phyloP scores from a whole-genome alignment of 768 basidiomycete species.

The Russula dissimulans region DNA sequence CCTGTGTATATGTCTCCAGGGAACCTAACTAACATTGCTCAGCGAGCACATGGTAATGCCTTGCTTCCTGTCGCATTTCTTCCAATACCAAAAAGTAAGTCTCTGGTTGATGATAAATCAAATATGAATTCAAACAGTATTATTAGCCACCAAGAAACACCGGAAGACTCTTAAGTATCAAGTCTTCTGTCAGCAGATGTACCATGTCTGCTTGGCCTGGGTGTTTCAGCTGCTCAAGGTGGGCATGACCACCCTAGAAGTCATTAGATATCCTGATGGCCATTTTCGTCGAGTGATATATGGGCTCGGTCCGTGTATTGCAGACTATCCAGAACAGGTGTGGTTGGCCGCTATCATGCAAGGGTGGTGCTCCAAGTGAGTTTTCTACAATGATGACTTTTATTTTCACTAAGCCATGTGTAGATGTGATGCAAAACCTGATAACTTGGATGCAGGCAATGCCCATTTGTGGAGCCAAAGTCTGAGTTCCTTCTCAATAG shows the following conservation, averaged over 20 bases:
- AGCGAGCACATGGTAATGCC: not conserved
- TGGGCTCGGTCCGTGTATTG: slow-evolving; percentile 29
- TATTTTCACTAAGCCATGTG: no score
- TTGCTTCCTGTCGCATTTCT: not conserved
- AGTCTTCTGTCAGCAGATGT: not conserved
- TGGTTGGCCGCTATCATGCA: slow-evolving; percentile 20
- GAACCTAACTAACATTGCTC: not conserved
- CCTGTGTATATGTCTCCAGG: not conserved
- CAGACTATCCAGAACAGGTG: not conserved
- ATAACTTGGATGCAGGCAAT: slow-evolving; percentile 8
- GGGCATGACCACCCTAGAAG: not conserved
- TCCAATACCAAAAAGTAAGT: not conserved
- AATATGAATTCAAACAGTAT: no score
- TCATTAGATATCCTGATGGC: slow-evolving; percentile 23
- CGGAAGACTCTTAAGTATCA: not conserved
- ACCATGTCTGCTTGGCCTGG: not conserved
- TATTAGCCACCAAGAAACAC: not conserved
- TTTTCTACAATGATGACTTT: no score
- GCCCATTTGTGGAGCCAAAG: not conserved
- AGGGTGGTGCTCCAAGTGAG: slow-evolving; percentile 25
- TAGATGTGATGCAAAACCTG: slow-evolving; percentile 1
- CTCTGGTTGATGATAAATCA: no score
- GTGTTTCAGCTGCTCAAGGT: not conserved
- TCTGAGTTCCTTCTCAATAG: slow-evolving; percentile 13
- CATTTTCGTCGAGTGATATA: slow-evolving; percentile 27